These are phyloP conservation scores for Yamadazyma aaseri DNA, from an alignment of 1,139 yeast genomes.

Conservation along the genomic window DNA sequence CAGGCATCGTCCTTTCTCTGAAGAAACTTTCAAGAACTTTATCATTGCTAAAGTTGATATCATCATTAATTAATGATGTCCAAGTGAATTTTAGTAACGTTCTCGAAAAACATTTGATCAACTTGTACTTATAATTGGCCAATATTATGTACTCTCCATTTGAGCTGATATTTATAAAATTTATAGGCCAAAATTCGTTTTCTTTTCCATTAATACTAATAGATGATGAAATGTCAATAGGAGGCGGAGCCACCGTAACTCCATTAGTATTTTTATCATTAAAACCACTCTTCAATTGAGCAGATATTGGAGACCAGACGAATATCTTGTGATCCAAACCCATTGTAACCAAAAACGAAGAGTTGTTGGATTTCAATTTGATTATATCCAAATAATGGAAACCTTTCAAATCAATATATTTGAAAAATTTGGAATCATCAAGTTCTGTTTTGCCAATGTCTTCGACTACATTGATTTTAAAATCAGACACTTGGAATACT, in stretches of 20 bases:
- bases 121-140: slow-evolving; percentile 47
- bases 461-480: slow-evolving; percentile 7
- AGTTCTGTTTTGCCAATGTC: slow-evolving; percentile 15
- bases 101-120: slow-evolving; percentile 61
- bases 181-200: slow-evolving; percentile 64
- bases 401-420: slow-evolving; percentile 48
- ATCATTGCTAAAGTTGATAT: slow-evolving; percentile 22
- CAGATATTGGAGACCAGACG: slow-evolving; percentile 70
- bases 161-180: slow-evolving; percentile 57
- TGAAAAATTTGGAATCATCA: slow-evolving; percentile 23
- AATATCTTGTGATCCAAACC: slow-evolving; percentile 71
- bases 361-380: slow-evolving; percentile 53
- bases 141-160: slow-evolving; percentile 61
- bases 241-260: slow-evolving; percentile 16
- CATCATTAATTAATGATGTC: slow-evolving; percentile 28
- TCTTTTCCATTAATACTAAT: slow-evolving; percentile 17
- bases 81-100: slow-evolving; percentile 51
- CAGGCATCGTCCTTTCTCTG: slow-evolving; percentile 53
- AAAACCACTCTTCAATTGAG: neutral
- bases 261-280: too few species aligned
- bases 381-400: slow-evolving; percentile 61
- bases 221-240: slow-evolving; percentile 48
- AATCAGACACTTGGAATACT: slow-evolving; percentile 24
- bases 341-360: slow-evolving; percentile 63
- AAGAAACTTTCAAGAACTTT: slow-evolving; percentile 58